These are phyloP conservation scores for Inosperma sp. DNA, from an alignment of 768 basidiomycete species.

Conservation along the genomic window DNA sequence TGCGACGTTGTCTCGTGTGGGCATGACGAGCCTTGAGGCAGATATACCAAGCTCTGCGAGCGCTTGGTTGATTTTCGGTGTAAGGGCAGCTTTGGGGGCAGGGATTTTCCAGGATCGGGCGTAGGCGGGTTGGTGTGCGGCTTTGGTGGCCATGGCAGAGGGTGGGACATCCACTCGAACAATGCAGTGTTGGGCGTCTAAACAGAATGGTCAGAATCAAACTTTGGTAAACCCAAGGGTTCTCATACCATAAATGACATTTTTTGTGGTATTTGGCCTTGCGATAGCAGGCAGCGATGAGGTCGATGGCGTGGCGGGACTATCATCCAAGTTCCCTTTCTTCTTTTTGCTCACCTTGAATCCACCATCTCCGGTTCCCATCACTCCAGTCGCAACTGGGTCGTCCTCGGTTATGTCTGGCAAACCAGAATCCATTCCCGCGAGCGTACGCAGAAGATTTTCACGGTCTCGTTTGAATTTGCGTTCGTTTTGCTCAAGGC, in stretches of 20 bases:
- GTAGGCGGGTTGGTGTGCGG: slow-evolving; percentile 72
- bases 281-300: slow-evolving; percentile 34
- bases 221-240: slow-evolving; percentile 1
- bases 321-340: slow-evolving; percentile 37
- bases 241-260: slow-evolving; percentile 52
- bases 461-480: slow-evolving; percentile 86
- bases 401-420: slow-evolving; percentile 73
- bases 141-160: slow-evolving; percentile 59
- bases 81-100: slow-evolving; percentile 65
- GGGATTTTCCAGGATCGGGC: slow-evolving; percentile 87
- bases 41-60: slow-evolving; percentile 74
- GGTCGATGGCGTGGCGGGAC: slow-evolving; percentile 45
- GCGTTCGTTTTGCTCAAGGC: slow-evolving; percentile 90
- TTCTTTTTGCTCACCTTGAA: slow-evolving; percentile 50
- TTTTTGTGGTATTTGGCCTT: slow-evolving; percentile 48
- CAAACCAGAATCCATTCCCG: slow-evolving; percentile 84
- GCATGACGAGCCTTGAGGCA: slow-evolving; percentile 83
- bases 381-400: slow-evolving; percentile 41
- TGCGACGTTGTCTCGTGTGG: slow-evolving; percentile 76
- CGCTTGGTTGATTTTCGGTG: slow-evolving; percentile 71
- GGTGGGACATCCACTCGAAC: slow-evolving; percentile 56
- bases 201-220: not conserved
- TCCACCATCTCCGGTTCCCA: slow-evolving; percentile 31
- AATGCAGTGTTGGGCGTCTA: slow-evolving; percentile 73
- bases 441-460: slow-evolving; percentile 75